phyloP scores from a whole-genome alignment of 208 protist species.

The Phytomonas serpens region DNA sequence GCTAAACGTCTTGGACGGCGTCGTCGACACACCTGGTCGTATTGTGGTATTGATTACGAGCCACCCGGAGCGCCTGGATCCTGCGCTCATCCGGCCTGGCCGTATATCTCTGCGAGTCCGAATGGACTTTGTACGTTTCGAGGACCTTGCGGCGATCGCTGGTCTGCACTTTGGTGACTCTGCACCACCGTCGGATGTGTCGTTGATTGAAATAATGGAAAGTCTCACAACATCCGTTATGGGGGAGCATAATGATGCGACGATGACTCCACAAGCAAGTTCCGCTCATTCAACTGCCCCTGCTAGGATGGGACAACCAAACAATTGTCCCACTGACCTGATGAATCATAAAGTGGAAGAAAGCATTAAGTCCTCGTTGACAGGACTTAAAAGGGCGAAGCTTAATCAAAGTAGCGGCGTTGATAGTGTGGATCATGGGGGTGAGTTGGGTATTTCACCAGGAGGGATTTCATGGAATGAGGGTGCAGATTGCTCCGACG shows the following conservation, averaged over 20 bases:
- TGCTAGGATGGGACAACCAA: background rate
- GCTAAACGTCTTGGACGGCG: slow-evolving; percentile 86
- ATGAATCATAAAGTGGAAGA: background rate
- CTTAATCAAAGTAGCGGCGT: background rate
- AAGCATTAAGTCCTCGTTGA: background rate
- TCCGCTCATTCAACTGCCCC: background rate
- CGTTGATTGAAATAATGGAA: slow-evolving; percentile 15
- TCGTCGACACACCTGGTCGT: slow-evolving; percentile 77
- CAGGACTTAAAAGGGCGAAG: background rate
- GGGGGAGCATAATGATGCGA: background rate
- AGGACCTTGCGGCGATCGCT: slow-evolving; percentile 46
- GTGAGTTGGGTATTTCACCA: background rate
- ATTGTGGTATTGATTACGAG: slow-evolving; percentile 87
- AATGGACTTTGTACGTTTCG: slow-evolving; percentile 61
- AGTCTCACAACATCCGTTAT: slow-evolving; percentile 9
- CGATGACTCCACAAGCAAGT: background rate
- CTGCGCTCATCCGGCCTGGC: slow-evolving; percentile 81
- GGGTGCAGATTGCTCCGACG: slow-evolving; percentile 2
- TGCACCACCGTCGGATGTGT: slow-evolving; percentile 13
- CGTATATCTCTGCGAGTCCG: slow-evolving; percentile 65
- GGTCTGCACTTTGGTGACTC: slow-evolving; percentile 72
- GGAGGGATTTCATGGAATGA: background rate
- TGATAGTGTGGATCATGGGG: background rate
- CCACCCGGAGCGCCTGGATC: slow-evolving; percentile 79
- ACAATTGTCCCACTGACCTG: background rate